Base-by-base conservation (phyloP, 2,329 filamentous ascomycete genomes). In the Colletotrichum chlorophyti region DNA sequence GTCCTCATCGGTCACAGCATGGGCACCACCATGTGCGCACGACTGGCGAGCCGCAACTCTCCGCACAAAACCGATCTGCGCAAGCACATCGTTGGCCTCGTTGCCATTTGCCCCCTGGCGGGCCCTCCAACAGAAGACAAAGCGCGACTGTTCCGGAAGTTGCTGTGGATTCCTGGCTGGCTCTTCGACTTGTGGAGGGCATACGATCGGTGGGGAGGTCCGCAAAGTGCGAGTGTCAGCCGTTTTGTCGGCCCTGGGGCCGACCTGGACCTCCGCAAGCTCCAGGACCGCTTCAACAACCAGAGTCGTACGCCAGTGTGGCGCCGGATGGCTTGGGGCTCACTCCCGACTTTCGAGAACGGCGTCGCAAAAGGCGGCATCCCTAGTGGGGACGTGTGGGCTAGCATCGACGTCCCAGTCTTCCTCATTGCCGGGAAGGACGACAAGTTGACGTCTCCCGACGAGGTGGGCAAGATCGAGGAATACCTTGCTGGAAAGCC, bases 1-100 rank as follows among this genome's bases (percentile, higher is more conserved):
- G 83, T 97, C 17, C 73, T 97, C 26, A 85, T 98, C 58, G 92
- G 89, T 2, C 95, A 99, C 69, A 97, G 92, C 70, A 90, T 97
- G 85, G 95, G 95, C 6, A 93, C 90, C 58, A 90, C 90, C 3
- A 77, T 97, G 17, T 86, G 89, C 6, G 88, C 91, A 23, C 77
- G 89, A 14, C 77, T 98, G 48, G 88, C 91, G 9, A 81, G 63
- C 64, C 76, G 61, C 59, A 78, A 72, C 65, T 69, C 61, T 2
- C 73, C 81, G 1, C 76, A 86, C 58, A 76, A 73, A 19, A 77
- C 79, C 23, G 70, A 76, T 1, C 66, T 91, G n/a, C 78, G 83
- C 27, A 73, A 86, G 9, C 79, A 91, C 67, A 82, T 96, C n/a
- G 75, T 87, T 42, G 93, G 91, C 1, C 70, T 97, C 6, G 79